phyloP scores from a whole-genome alignment of 306 rosid genomes.

The Inga laurina region DNA sequence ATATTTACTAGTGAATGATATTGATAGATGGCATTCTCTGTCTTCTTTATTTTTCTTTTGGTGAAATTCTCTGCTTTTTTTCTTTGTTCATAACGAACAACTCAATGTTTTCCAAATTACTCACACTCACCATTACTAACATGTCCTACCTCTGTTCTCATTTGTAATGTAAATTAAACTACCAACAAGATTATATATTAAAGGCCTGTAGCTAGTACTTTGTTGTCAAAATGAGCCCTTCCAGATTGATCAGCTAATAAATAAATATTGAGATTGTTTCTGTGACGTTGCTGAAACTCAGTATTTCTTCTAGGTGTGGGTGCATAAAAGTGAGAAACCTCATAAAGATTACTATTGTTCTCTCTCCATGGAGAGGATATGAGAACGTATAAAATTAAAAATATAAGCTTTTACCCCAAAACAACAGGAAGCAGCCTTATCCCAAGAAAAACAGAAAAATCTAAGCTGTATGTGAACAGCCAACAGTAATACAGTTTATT shows the following conservation, averaged over 20 bases:
- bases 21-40: neutral
- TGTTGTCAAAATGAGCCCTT: neutral
- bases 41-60: neutral
- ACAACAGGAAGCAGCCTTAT: too few species aligned
- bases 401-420: neutral
- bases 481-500: conserved; percentile 28
- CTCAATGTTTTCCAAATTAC: neutral
- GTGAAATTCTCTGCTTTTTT: neutral
- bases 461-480: neutral
- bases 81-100: neutral
- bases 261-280: neutral
- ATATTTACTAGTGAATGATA: neutral
- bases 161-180: too few species aligned
- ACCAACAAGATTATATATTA: too few species aligned
- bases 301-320: neutral
- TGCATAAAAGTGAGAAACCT: neutral
- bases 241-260: neutral
- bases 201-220: too few species aligned
- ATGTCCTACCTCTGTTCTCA: neutral
- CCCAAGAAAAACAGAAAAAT: neutral
- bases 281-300: neutral
- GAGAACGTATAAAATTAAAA: neutral
- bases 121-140: neutral
- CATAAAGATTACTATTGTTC: neutral
- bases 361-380: neutral